A percentile compares a stretch with the other conserved stretches of the same genome.
phyloP scores from a whole-genome alignment of 2,329 filamentous ascomycete species.

The Cladobotryum mycophilum region DNA sequence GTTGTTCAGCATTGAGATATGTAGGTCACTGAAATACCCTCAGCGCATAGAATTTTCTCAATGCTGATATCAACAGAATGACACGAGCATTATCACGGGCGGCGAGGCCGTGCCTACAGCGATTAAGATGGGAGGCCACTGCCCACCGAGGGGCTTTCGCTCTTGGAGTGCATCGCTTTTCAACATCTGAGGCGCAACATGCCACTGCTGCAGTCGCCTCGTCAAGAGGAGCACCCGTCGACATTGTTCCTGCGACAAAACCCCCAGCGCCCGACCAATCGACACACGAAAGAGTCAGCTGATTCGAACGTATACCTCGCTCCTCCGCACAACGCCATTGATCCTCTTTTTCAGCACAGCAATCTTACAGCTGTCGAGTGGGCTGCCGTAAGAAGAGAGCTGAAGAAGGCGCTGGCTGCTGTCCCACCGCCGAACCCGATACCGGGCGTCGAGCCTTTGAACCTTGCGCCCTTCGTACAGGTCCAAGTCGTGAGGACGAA shows the following conservation, averaged over 20 bases:
- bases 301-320: slow-evolving; percentile 75
- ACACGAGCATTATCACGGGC: slow-evolving; percentile 12
- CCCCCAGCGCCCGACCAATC: slow-evolving; percentile 78
- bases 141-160: slow-evolving; percentile 14
- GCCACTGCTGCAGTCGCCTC: slow-evolving; percentile 14
- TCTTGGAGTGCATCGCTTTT: slow-evolving; percentile 19
- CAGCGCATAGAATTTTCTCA: not conserved
- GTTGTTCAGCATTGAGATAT: not conserved
- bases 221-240: slow-evolving; percentile 31
- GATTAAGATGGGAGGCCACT: slow-evolving; percentile 8
- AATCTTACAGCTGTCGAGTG: slow-evolving; percentile 63
- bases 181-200: slow-evolving; percentile 20
- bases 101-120: slow-evolving; percentile 17
- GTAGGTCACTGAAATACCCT: not conserved
- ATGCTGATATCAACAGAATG: slow-evolving; percentile 14
- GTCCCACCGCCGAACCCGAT: slow-evolving; percentile 30
- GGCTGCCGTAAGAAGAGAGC: slow-evolving; percentile 38
- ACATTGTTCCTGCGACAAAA: slow-evolving; percentile 61
- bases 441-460: slow-evolving; percentile 26
- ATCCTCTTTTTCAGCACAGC: slow-evolving; percentile 75
- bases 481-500: slow-evolving; percentile 82
- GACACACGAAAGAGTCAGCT: slow-evolving; percentile 89
- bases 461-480: slow-evolving; percentile 58
- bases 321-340: slow-evolving; percentile 77
- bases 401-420: slow-evolving; percentile 36